Evolutionary conservation across 2,329 filamentous ascomycete genomes (phyloP).

Genomic region (Phyllosticta citriasiana): DNA sequence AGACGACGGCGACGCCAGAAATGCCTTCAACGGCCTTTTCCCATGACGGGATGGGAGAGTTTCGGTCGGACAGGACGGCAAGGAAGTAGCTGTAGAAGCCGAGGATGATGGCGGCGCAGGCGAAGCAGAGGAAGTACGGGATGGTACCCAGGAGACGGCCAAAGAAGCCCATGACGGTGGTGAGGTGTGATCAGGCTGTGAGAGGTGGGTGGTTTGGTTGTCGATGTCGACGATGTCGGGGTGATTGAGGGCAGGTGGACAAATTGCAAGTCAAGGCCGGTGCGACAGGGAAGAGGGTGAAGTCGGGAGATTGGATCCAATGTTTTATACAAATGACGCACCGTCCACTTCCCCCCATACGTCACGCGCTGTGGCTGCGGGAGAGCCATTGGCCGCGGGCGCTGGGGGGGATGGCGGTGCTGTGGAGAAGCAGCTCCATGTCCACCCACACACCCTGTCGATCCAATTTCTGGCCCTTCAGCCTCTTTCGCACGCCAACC

Average conservation of each 20-base stretch:
- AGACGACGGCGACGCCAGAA: slow-evolving; percentile 62
- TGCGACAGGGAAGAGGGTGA: neutral
- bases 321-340: neutral
- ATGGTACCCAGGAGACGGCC: slow-evolving; percentile 60
- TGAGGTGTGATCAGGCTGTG: neutral
- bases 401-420: neutral
- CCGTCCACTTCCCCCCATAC: neutral
- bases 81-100: slow-evolving; percentile 77
- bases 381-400: neutral
- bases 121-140: slow-evolving; percentile 64
- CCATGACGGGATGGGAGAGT: slow-evolving; percentile 52
- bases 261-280: neutral
- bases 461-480: neutral
- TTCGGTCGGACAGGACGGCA: slow-evolving; percentile 56
- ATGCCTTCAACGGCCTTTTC: slow-evolving; percentile 63
- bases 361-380: neutral
- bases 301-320: neutral
- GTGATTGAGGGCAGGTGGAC: neutral
- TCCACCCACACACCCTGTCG: neutral
- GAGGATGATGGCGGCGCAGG: slow-evolving; percentile 62
- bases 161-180: slow-evolving; percentile 7
- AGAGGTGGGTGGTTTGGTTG: neutral
- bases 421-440: neutral
- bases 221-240: neutral
- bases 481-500: neutral